Evolutionary conservation across 768 basidiomycete genomes (phyloP).

Genomic region (Collybiopsis confluens): DNA sequence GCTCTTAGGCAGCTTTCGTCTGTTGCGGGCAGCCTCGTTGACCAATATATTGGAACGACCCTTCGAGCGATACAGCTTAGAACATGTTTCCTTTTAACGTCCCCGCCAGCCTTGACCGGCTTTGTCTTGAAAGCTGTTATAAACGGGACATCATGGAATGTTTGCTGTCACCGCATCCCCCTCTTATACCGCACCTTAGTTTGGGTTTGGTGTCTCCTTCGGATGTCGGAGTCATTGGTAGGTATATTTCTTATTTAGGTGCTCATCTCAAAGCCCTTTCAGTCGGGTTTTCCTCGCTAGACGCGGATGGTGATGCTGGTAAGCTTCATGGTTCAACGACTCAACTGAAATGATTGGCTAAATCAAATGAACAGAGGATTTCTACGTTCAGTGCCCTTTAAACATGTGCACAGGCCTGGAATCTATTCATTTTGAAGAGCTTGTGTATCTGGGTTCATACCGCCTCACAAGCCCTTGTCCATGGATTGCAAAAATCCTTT

Average conservation of each 20-base stretch:
- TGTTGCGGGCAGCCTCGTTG: background rate
- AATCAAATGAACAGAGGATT: conserved; percentile 4
- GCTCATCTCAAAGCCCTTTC: background rate
- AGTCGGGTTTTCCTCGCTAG: conserved; percentile 11
- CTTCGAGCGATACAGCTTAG: background rate
- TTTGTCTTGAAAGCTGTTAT: background rate
- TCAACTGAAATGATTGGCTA: background rate
- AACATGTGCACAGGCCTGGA: background rate
- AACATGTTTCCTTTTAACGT: background rate
- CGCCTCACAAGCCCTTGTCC: background rate
- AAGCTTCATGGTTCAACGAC: background rate
- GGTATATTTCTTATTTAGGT: conserved; percentile 1
- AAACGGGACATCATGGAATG: conserved; percentile 10
- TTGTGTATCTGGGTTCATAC: background rate
- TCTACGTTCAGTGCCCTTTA: background rate
- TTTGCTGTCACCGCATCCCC: background rate
- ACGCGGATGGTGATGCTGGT: conserved; percentile 12
- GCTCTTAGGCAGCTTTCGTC: background rate
- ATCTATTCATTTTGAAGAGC: background rate
- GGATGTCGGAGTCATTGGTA: conserved; percentile 4
- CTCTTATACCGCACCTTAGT: conserved; percentile 5
- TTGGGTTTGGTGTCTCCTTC: conserved; percentile 5
- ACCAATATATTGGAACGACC: background rate
- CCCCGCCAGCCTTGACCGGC: background rate
- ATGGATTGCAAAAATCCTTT: conserved; percentile 3